A percentile compares a stretch with the other conserved stretches of the same genome.
Evolutionary conservation across 2,329 filamentous ascomycete species (phyloP).

Genomic region (Chrysosporium keratinophilum): DNA sequence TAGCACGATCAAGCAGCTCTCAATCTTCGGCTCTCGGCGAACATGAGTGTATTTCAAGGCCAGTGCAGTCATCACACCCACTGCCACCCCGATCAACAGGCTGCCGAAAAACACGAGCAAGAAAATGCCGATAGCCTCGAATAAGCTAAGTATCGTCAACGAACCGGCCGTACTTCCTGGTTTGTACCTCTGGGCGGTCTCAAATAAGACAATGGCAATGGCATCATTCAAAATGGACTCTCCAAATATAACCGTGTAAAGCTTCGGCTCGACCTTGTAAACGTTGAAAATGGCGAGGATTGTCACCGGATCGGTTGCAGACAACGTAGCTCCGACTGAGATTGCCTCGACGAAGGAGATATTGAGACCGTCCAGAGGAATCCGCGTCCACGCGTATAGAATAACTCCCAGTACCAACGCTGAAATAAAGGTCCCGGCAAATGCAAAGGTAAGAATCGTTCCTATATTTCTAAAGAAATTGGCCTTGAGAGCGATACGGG

Average conservation of each 20-base stretch:
- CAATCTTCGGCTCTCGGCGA: conserved; percentile 84
- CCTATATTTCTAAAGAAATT: conserved; percentile 99
- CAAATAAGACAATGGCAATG: conserved; percentile 95
- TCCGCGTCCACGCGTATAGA: conserved; percentile 75
- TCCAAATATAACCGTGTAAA: conserved; percentile 97
- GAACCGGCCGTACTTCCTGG: conserved; percentile 58
- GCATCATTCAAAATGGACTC: conserved; percentile 98
- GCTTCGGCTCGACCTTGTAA: conserved; percentile 96
- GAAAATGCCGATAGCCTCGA: conserved; percentile 90
- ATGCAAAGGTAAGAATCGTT: conserved; percentile 93
- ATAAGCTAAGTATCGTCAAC: conserved; percentile 68
- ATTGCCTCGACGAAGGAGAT: conserved; percentile 94
- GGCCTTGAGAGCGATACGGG: conserved; percentile 40
- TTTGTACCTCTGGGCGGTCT: conserved; percentile 89
- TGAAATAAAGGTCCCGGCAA: conserved; percentile 93
- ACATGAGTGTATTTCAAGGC: conserved; percentile 92
- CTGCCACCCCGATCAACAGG: conserved; percentile 73
- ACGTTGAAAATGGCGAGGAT: conserved; percentile 98
- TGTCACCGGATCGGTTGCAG: conserved; percentile 92
- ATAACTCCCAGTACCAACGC: conserved; percentile 87
- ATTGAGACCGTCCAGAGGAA: conserved; percentile 73
- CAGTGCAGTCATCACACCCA: conserved; percentile 79
- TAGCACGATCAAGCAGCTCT: conserved; percentile 86
- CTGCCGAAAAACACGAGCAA: conserved; percentile 93
- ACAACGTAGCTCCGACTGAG: conserved; percentile 89